Base-by-base conservation (phyloP, 176 grass and related monocot genomes). In the Oryza nivara region DNA sequence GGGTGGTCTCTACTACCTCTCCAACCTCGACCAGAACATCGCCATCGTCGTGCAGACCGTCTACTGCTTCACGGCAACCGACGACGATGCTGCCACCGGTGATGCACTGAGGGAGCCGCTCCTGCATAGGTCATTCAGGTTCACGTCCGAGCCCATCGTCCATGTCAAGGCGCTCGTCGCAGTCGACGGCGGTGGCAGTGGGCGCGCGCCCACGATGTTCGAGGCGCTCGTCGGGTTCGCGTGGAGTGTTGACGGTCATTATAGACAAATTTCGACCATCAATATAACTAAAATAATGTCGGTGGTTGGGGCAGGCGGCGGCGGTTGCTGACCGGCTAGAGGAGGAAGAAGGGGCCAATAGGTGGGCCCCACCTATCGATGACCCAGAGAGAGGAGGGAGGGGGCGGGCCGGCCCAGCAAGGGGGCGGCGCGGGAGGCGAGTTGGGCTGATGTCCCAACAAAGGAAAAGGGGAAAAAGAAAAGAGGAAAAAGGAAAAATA, bases 11-110 rank as follows among this genome's bases (percentile, higher is more conserved):
- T 95, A 95, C 80, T 91, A 81, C 80, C 93, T 95, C 49, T 90
- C 93, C 54, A 95, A 92, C 80, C 90, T 95, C 15, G 93, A 91
- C 38, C 93, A 95, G 80, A 95, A 91, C 79, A 95, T 95, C 71
- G 90, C 93, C 14, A 86, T 95, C 34, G 76, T 84, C 49, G 93
- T 95, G 48, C 82, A 91, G 77, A 95, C 93, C 30, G 87, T 95
- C 52, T 95, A 95, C 83, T 95, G 80, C 83, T 95, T 95, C 90
- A 79, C 68, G 38, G 80, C 61, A 16, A 12, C 64, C 7, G 84
- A 40, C 28, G 28, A 2, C 28, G 68, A 17, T 72, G 85, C 22
- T 11, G 83, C 49, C 64, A 67, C 82, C 23, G 32, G 63, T 43
- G 79, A 77, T 1, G 85, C 74, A 22, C 65, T 95, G 30, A 82